phyloP scores from a whole-genome alignment of 371 early-diverging fungal species.

The Mortierella sp. region DNA sequence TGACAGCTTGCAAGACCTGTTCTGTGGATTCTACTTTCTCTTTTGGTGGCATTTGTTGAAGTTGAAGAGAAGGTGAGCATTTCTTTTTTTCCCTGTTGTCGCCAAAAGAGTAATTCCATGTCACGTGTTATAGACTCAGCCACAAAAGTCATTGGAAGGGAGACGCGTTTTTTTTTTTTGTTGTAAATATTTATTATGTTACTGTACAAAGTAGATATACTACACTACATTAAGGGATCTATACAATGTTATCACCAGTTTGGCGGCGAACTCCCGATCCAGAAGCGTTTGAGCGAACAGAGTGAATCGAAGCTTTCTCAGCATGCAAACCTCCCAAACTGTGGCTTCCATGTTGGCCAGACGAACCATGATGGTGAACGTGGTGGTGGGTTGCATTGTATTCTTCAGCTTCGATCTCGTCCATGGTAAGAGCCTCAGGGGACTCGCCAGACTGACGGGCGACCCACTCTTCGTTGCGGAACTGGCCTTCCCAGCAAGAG shows the following conservation, averaged over 20 bases:
- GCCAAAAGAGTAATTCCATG: background rate
- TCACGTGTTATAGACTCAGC: conserved; percentile 5
- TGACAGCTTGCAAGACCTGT: conserved; percentile 84
- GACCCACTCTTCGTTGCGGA: conserved; percentile 67
- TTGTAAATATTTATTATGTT: conserved; percentile 6
- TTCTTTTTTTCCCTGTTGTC: conserved; percentile 6
- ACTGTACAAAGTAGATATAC: conserved; percentile 8
- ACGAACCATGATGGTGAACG: too few relatives aligned
- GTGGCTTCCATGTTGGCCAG: conserved; percentile 21
- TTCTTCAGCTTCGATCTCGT: conserved; percentile 32
- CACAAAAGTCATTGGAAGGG: too few relatives aligned
- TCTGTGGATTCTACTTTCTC: conserved; percentile 64
- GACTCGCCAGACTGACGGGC: conserved; percentile 22
- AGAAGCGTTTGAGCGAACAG: conserved; percentile 34
- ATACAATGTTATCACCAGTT: conserved; percentile 25
- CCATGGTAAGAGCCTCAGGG: conserved; percentile 30
- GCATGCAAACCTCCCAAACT: conserved; percentile 38
- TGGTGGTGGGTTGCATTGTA: conserved; percentile 22
- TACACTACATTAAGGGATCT: background rate
- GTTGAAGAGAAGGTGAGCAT: background rate
- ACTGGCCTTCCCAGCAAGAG: conserved; percentile 80
- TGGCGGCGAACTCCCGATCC: conserved; percentile 17
- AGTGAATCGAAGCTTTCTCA: conserved; percentile 42
- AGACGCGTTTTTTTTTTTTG: too few relatives aligned
- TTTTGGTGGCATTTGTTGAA: conserved; percentile 43